Evolutionary conservation across 768 basidiomycete genomes (phyloP).

Genomic region (Ephemerocybe angulata): DNA sequence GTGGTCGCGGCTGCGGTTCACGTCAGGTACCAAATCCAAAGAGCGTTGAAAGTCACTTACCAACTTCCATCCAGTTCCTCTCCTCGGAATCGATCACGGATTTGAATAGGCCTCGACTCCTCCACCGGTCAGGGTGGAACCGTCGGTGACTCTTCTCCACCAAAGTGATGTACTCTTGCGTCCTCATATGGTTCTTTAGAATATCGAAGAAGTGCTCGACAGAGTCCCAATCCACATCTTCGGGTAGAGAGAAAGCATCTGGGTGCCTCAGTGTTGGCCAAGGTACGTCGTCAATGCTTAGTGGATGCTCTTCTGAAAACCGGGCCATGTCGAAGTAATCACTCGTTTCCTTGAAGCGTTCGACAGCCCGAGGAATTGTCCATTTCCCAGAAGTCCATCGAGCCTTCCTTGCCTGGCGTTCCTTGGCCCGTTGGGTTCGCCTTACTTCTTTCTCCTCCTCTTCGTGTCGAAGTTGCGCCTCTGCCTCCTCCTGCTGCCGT

Average conservation of each 20-base stretch:
- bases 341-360: conserved; percentile 58
- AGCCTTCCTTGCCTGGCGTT: conserved; percentile 41
- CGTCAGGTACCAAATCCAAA: background rate
- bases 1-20: conserved; percentile 46
- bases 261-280: conserved; percentile 72
- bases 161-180: conserved; percentile 60
- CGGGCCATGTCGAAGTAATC: conserved; percentile 62
- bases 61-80: conserved; percentile 61
- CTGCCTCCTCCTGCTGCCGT: conserved; percentile 18
- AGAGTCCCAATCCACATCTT: conserved; percentile 67
- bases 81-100: conserved; percentile 56
- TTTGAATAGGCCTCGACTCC: conserved; percentile 58
- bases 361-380: conserved; percentile 63
- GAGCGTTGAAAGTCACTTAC: conserved; percentile 29
- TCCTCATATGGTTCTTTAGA: conserved; percentile 48
- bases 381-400: conserved; percentile 61
- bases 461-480: conserved; percentile 14
- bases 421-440: conserved; percentile 18
- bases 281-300: conserved; percentile 63
- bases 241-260: conserved; percentile 42
- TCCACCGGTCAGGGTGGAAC: conserved; percentile 82
- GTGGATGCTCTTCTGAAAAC: conserved; percentile 48
- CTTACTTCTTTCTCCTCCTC: conserved; percentile 20
- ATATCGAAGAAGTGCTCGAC: conserved; percentile 69
- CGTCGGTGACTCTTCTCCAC: conserved; percentile 68